Percentiles rank a stretch among this genome's conserved stretches.
phyloP scores from a whole-genome alignment of 2,329 filamentous ascomycete genomes.

The Pseudogymnoascus sp. region DNA sequence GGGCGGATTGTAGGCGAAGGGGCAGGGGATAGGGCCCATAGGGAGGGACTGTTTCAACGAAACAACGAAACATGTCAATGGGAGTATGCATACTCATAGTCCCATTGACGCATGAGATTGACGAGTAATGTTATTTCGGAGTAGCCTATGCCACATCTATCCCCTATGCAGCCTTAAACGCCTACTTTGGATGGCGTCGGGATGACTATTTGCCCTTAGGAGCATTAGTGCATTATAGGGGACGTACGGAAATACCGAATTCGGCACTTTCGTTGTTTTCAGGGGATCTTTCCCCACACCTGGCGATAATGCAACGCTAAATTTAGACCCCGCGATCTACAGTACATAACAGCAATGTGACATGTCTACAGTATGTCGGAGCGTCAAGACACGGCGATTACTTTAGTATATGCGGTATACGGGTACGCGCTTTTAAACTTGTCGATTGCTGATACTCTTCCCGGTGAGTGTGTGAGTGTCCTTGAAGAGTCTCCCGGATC shows the following conservation, averaged over 20 bases:
- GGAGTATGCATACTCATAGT: background rate
- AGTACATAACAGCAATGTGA: constrained; percentile 1
- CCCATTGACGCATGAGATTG: background rate
- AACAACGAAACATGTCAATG: background rate
- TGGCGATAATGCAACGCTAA: constrained; percentile 7
- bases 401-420: background rate
- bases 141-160: background rate
- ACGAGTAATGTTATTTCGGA: background rate
- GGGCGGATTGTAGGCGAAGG: background rate
- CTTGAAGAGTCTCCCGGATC: background rate
- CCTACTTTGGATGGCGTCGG: background rate
- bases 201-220: background rate
- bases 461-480: background rate
- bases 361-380: background rate
- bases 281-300: constrained; percentile 6
- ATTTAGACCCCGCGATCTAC: constrained; percentile 8
- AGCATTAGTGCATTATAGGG: constrained; percentile 6
- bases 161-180: constrained; percentile 3
- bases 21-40: background rate
- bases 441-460: background rate
- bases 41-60: background rate
- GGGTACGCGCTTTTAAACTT: background rate
- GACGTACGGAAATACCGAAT: background rate
- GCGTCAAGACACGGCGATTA: background rate
- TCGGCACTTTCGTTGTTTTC: constrained; percentile 5